These are phyloP conservation scores for Xylariaceae sp. DNA, from an alignment of 2,329 filamentous ascomycete species.

Conservation along the genomic window DNA sequence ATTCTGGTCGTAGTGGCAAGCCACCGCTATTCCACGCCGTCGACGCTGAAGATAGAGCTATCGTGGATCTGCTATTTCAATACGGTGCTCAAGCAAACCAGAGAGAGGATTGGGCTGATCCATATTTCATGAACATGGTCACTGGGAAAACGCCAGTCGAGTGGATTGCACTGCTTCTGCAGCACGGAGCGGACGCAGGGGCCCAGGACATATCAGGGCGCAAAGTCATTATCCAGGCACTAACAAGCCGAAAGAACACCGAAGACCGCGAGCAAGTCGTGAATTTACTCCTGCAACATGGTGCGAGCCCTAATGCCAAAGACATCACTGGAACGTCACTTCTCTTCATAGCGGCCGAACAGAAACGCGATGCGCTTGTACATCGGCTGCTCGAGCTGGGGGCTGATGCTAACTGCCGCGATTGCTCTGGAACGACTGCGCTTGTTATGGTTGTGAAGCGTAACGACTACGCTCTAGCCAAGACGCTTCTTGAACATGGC, in stretches of 20 bases:
- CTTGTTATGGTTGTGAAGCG: slow-evolving; percentile 50
- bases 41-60: neutral
- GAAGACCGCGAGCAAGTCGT: slow-evolving; percentile 45
- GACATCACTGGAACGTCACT: slow-evolving; percentile 49
- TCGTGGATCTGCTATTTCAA: neutral
- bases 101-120: neutral
- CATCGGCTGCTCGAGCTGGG: slow-evolving; percentile 43
- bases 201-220: neutral
- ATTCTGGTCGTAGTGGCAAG: neutral
- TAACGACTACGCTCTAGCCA: slow-evolving; percentile 47
- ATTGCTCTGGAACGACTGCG: slow-evolving; percentile 47
- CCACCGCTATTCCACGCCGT: neutral
- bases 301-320: slow-evolving; percentile 51
- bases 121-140: neutral
- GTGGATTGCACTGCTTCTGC: neutral
- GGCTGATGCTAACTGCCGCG: slow-evolving; percentile 52
- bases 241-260: neutral
- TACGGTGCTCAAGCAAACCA: neutral
- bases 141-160: neutral
- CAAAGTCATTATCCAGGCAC: neutral
- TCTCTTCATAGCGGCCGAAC: slow-evolving; percentile 49
- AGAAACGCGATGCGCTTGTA: slow-evolving; percentile 45
- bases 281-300: slow-evolving; percentile 43
- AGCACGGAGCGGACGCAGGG: neutral
- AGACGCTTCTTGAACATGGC: slow-evolving; percentile 40